Percentiles rank a stretch among this genome's conserved stretches.
phyloP scores from a whole-genome alignment of 2,329 filamentous ascomycete genomes.

The Phialophora chinensis region DNA sequence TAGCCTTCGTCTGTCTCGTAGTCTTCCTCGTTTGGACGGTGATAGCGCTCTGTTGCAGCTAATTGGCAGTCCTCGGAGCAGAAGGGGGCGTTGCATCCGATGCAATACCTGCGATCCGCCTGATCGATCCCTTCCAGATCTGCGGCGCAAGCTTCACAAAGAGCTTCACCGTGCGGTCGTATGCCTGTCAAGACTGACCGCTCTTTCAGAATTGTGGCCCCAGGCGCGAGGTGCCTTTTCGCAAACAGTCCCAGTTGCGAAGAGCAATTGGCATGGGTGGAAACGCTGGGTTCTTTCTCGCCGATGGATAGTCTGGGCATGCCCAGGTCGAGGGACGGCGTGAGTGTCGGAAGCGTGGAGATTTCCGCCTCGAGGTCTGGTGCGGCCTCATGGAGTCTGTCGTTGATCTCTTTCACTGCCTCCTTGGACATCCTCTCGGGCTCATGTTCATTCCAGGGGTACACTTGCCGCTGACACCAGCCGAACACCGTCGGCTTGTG shows the following conservation, averaged over 20 bases:
- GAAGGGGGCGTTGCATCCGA: constrained; percentile 61
- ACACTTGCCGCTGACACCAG: constrained; percentile 59
- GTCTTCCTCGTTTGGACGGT: constrained; percentile 43
- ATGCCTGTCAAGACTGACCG: constrained; percentile 87
- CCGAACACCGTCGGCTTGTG: constrained; percentile 41
- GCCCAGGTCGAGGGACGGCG: constrained; percentile 44
- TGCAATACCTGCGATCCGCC: constrained; percentile 49
- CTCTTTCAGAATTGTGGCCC: constrained; percentile 78
- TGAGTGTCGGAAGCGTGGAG: constrained; percentile 75
- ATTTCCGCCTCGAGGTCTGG: constrained; percentile 82
- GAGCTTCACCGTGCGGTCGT: constrained; percentile 81
- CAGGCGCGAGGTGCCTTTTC: constrained; percentile 75
- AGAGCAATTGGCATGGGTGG: constrained; percentile 50
- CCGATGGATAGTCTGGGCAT: constrained; percentile 1
- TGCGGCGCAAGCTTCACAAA: constrained; percentile 89
- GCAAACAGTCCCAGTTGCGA: constrained; percentile 90
- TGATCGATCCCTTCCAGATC: constrained; percentile 64
- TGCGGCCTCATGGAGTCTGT: constrained; percentile 65
- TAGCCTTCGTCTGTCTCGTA: constrained; percentile 37
- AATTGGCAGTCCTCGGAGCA: constrained; percentile 64
- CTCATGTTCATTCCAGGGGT: constrained; percentile 68
- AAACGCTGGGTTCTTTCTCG: constrained; percentile 1
- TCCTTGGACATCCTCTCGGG: constrained; percentile 62
- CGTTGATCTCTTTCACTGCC: constrained; percentile 72
- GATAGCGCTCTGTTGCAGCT: constrained; percentile 62